Conservation (phyloP, 2,329 filamentous ascomycete species). For the Alternaria sp. region DNA sequence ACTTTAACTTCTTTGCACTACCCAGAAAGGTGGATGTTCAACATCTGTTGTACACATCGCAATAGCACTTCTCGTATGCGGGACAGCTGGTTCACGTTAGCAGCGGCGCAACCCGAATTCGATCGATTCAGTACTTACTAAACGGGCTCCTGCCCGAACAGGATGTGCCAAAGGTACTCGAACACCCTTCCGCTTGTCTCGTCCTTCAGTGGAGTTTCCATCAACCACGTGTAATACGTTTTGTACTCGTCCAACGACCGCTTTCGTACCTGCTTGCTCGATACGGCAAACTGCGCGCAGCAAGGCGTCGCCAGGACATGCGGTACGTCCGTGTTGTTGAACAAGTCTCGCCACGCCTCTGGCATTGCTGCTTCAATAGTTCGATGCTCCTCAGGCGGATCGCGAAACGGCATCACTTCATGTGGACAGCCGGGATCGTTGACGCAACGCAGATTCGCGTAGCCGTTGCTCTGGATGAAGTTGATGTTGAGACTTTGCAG, state of each 20-base stretch:
- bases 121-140: slow-evolving; percentile 22
- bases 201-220: slow-evolving; percentile 29
- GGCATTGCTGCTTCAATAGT: slow-evolving; percentile 21
- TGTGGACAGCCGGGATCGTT: slow-evolving; percentile 49
- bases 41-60: slow-evolving; percentile 28
- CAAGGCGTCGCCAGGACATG: slow-evolving; percentile 53
- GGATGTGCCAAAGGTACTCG: slow-evolving; percentile 36
- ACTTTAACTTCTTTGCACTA: background rate
- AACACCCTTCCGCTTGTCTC: slow-evolving; percentile 29
- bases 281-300: slow-evolving; percentile 50
- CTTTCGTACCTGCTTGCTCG: slow-evolving; percentile 33
- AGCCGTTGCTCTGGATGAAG: slow-evolving; percentile 49
- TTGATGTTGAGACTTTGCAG: slow-evolving; percentile 40
- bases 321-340: slow-evolving; percentile 18
- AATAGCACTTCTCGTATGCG: slow-evolving; percentile 24
- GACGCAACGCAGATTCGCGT: slow-evolving; percentile 51
- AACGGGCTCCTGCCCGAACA: slow-evolving; percentile 31
- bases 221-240: slow-evolving; percentile 29
- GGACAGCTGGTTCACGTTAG: slow-evolving; percentile 24
- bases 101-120: background rate
- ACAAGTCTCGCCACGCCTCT: slow-evolving; percentile 24
- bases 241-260: slow-evolving; percentile 36
- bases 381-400: slow-evolving; percentile 21
- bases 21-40: background rate
- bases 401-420: slow-evolving; percentile 45